A percentile compares a stretch with the other conserved stretches of the same genome.
These are phyloP conservation scores for Cryoendolithus antarcticus DNA, from an alignment of 2,329 filamentous ascomycete species.

Conservation along the genomic window DNA sequence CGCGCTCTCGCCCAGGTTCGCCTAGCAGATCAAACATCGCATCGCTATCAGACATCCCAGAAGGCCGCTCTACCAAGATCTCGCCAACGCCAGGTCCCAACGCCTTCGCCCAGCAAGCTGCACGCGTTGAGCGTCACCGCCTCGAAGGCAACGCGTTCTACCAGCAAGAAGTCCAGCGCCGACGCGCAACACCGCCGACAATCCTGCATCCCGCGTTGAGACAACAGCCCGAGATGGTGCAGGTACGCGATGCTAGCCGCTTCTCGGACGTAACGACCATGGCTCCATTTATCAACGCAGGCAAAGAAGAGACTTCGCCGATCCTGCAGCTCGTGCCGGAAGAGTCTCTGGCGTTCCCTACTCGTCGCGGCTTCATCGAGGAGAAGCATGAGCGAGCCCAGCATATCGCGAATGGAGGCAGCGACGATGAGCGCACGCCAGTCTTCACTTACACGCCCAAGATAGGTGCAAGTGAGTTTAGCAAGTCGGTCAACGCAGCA, in stretches of 20 bases:
- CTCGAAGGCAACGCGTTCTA: conserved; percentile 23
- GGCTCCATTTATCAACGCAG: conserved; percentile 15
- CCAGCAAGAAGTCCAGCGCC: conserved; percentile 14
- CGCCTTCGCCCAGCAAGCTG: conserved; percentile 17
- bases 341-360: conserved; percentile 18
- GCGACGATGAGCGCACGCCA: conserved; percentile 20
- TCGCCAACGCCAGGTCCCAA: conserved; percentile 13
- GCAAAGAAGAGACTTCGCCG: conserved; percentile 7
- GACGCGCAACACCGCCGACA: conserved; percentile 11
- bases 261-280: conserved; percentile 16
- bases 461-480: conserved; percentile 10
- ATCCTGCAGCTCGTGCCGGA: conserved; percentile 11
- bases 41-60: conserved; percentile 6
- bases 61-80: conserved; percentile 1
- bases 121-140: conserved; percentile 13
- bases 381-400: conserved; percentile 22
- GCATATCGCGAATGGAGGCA: conserved; percentile 17
- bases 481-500: conserved; percentile 1
- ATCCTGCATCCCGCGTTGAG: conserved; percentile 11
- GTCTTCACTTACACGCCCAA: conserved; percentile 18
- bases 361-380: conserved; percentile 29
- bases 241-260: not conserved
- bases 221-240: not conserved
- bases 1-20: too few species aligned
- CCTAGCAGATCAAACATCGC: too few species aligned